Base-by-base conservation (phyloP, 805 yeast species). In the Pichia cabralensis region DNA sequence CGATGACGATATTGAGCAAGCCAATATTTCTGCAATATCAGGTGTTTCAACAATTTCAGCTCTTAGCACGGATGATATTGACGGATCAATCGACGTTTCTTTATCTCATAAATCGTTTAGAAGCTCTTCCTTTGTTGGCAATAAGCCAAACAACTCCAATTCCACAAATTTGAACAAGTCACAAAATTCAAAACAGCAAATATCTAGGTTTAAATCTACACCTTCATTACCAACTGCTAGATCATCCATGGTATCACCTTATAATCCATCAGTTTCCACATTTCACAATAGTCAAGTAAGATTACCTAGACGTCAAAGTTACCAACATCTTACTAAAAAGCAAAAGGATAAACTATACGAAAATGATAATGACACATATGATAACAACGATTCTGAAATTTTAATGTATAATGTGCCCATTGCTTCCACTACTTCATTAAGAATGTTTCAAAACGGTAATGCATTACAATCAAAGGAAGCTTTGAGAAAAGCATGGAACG, bases 341-440 rank as follows among this genome's bases (percentile, higher is more conserved):
- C 56, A 53, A 29, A 50, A 52, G 26, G 43, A 45, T 29, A 52
- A 52, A 25, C 25, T 53, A 2, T 57, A 47, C 32, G 62, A 57
- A 13, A 50, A 52, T 16, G 42, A 48, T 16, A 42, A 45, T 4
- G 65, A 60, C 38, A 28, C 28, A 6, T 15, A 27, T 23, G 60
- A 59, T 33, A 65, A 64, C 20, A 55, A 62, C 18, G 47, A 52
- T 1, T 65, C 59, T 26, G 65, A 62, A 36, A 55, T 64, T 0
- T 34, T 62, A 12, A 65, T 70, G 36, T 71, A 69, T 63, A 71
- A 71, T 41, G 73, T 72, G 9, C 78, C 78, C 8, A 61, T 62
- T 50, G 69, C 77, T 2, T 51, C 48, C 18, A 41, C 49, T 5
- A 48, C 62, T 1, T 55, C 60, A 5, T 41, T 56, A 4, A 43